Evolutionary conservation across 1,284 basidiomycete species (phyloP).

Genomic region (Lentinus polychrous): DNA sequence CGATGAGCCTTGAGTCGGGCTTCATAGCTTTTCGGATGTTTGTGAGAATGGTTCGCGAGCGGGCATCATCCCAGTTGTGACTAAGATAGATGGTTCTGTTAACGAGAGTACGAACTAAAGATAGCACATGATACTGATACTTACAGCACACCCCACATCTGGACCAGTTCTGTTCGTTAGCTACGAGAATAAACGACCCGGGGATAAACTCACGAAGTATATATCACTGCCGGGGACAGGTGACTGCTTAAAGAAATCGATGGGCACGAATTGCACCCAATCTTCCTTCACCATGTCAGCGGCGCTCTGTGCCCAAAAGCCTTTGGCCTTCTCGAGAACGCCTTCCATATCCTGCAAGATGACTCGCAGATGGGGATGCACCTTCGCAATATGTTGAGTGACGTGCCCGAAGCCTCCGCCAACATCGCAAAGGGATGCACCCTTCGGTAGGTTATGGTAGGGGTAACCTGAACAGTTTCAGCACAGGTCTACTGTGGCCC

Average conservation of each 20-base stretch:
- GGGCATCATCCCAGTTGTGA: constrained; percentile 23
- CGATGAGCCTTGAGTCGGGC: constrained; percentile 13
- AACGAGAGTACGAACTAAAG: background rate
- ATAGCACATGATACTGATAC: background rate
- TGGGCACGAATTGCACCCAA: constrained; percentile 29
- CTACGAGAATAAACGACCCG: background rate
- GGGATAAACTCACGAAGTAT: constrained; percentile 33
- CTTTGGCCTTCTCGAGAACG: constrained; percentile 29
- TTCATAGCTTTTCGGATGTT: constrained; percentile 20
- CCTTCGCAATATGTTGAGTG: constrained; percentile 33
- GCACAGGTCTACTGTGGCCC: background rate
- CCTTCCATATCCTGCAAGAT: constrained; percentile 39
- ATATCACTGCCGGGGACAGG: constrained; percentile 34
- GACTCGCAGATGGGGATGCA: constrained; percentile 34
- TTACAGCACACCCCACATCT: constrained; percentile 2
- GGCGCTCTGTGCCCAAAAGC: constrained; percentile 28
- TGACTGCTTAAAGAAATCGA: constrained; percentile 39
- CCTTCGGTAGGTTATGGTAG: constrained; percentile 32
- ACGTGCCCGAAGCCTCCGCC: constrained; percentile 40
- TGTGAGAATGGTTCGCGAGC: constrained; percentile 19
- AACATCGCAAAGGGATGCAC: constrained; percentile 39
- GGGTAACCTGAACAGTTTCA: constrained; percentile 29
- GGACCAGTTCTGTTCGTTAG: background rate
- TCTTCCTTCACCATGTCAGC: constrained; percentile 28
- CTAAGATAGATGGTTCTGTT: constrained; percentile 5